A percentile compares a stretch with the other conserved stretches of the same genome.
Evolutionary conservation across 176 grass and related monocot species (phyloP).

Genomic region (Raddia distichophylla): DNA sequence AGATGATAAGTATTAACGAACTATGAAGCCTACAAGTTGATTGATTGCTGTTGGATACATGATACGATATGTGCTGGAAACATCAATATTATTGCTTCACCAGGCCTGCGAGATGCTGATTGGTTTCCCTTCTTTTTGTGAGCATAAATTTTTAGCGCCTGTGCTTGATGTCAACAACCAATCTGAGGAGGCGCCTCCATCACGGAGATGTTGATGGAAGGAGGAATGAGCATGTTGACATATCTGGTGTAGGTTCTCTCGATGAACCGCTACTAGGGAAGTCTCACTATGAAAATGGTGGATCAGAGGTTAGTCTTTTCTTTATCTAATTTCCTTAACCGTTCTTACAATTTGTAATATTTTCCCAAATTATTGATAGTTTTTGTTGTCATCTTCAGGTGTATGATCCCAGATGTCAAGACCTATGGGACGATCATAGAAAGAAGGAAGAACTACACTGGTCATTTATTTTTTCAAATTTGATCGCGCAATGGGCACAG

Average conservation of each 20-base stretch:
- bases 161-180: conserved; percentile 58
- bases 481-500: conserved; percentile 91
- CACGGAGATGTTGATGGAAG: conserved; percentile 72
- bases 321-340: not conserved
- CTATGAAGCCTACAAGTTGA: not conserved
- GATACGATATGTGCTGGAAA: not conserved
- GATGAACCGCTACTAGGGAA: conserved; percentile 70
- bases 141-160: not conserved
- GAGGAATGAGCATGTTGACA: conserved; percentile 66
- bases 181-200: conserved; percentile 75
- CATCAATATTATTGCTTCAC: not conserved
- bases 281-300: conserved; percentile 22
- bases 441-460: conserved; percentile 89
- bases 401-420: conserved; percentile 58
- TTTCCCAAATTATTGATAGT: not conserved
- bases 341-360: not conserved
- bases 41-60: conserved; percentile 11
- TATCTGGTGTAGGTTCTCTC: conserved; percentile 52
- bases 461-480: conserved; percentile 81
- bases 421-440: conserved; percentile 63
- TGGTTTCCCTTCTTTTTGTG: not conserved
- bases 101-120: not conserved
- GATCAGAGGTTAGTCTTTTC: conserved; percentile 42
- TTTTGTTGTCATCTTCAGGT: conserved; percentile 42
- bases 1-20: not conserved